These are phyloP conservation scores for Trapa bicornis DNA, from an alignment of 345 rosid species.

Conservation along the genomic window DNA sequence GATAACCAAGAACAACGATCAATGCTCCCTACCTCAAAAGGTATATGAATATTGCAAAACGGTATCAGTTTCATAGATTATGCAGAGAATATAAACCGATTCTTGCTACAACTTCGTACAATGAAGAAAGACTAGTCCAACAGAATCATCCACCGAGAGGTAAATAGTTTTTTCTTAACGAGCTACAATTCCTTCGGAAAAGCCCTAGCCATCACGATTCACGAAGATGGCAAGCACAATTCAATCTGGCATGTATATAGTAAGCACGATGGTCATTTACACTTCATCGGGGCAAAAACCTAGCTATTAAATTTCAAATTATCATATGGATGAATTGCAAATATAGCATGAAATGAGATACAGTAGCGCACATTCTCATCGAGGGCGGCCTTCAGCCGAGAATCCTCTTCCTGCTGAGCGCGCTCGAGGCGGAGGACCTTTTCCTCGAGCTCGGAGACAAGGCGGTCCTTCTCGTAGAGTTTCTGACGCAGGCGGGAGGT, in stretches of 20 bases:
- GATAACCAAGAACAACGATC: background rate
- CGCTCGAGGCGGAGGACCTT: conserved; percentile 38
- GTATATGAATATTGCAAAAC: background rate
- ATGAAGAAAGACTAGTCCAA: background rate
- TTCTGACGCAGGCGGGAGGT: conserved; percentile 34
- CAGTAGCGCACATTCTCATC: conserved; percentile 52
- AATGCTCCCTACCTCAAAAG: background rate
- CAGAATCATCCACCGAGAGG: background rate
- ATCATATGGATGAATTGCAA: background rate
- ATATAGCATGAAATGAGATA: background rate
- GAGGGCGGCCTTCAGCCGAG: conserved; percentile 34
- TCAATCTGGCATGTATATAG: no score
- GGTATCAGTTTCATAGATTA: background rate
- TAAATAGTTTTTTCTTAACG: background rate
- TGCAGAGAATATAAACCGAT: background rate
- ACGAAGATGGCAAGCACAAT: no score
- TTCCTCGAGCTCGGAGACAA: conserved; percentile 46
- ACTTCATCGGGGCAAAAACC: background rate
- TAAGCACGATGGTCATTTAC: background rate
- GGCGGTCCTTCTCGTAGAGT: conserved; percentile 52
- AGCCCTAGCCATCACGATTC: no score
- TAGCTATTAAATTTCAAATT: background rate
- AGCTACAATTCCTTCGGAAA: no score
- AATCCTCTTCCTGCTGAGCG: conserved; percentile 41
- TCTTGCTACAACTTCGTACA: no score